Conservation (phyloP, 495 filamentous ascomycete genomes). For the Penicillium waksmanii region DNA sequence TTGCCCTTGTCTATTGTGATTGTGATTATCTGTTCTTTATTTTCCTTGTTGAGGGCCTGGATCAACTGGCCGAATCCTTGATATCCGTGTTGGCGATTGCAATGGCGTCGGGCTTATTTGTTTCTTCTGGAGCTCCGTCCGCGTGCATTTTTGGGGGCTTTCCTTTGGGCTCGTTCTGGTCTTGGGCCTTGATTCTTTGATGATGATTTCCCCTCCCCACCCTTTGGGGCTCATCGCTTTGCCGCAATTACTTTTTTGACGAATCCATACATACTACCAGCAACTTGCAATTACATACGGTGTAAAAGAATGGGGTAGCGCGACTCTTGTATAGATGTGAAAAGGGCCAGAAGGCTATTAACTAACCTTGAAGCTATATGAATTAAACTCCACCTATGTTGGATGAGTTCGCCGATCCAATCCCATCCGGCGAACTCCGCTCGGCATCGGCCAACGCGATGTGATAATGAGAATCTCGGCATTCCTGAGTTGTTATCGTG, state of each 20-base stretch:
- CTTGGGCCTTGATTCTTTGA: constrained; percentile 22
- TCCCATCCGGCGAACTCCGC: constrained; percentile 24
- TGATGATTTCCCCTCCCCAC: constrained; percentile 11
- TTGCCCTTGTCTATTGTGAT: constrained; percentile 9
- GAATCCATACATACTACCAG: constrained; percentile 32
- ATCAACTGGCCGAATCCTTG: constrained; percentile 33
- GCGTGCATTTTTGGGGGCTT: constrained; percentile 29
- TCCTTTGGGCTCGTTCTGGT: constrained; percentile 17
- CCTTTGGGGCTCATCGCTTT: constrained; percentile 23
- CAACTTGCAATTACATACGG: constrained; percentile 2
- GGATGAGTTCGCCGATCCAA: not conserved
- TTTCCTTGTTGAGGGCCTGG: constrained; percentile 15
- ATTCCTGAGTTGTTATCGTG: constrained; percentile 24
- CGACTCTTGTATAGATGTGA: not conserved
- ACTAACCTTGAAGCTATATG: too few species aligned
- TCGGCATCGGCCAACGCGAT: constrained; percentile 17
- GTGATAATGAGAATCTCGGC: constrained; percentile 20
- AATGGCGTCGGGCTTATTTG: constrained; percentile 38
- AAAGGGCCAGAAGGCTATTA: not conserved
- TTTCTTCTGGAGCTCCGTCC: constrained; percentile 28
- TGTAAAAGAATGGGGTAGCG: too few species aligned
- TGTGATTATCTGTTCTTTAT: not conserved
- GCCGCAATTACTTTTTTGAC: constrained; percentile 31
- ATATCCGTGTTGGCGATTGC: constrained; percentile 51
- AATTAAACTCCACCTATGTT: too few species aligned